These are phyloP conservation scores for Kodamaea hsintzibuensis DNA, from an alignment of 805 yeast species.

Conservation along the genomic window DNA sequence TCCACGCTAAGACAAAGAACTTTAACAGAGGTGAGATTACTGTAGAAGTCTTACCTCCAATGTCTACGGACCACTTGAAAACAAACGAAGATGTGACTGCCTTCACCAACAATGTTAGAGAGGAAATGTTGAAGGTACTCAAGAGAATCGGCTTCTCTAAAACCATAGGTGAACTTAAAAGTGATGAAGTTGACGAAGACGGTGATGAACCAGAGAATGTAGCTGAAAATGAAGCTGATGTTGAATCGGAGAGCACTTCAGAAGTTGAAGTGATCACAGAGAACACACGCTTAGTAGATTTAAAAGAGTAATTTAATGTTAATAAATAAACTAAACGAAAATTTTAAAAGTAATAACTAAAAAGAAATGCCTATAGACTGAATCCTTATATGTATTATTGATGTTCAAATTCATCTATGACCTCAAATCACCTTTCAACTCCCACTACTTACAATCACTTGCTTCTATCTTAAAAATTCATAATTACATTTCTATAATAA, in stretches of 20 bases:
- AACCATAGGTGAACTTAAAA: neutral
- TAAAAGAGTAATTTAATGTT: conserved; percentile 2
- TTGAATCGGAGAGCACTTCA: conserved; percentile 5
- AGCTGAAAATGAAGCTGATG: conserved; percentile 11
- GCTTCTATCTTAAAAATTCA: neutral
- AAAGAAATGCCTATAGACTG: no score
- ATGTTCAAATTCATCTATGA: no score
- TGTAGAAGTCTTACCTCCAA: conserved; percentile 79
- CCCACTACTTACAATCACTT: neutral
- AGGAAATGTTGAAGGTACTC: conserved; percentile 51
- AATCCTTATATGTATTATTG: no score
- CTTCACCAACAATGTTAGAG: conserved; percentile 57
- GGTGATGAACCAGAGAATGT: conserved; percentile 10
- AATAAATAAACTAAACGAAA: neutral
- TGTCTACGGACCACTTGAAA: conserved; percentile 63
- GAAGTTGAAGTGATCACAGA: conserved; percentile 19
- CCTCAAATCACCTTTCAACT: no score
- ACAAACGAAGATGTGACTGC: conserved; percentile 69
- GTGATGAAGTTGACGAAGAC: neutral
- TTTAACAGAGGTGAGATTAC: conserved; percentile 77
- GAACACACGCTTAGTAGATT: conserved; percentile 21
- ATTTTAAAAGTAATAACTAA: no score
- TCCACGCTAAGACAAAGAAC: conserved; percentile 58
- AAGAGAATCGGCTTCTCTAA: conserved; percentile 46
- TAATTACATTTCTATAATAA: neutral